Conservation (phyloP, 202 grass and related monocot genomes). For the Eragrostis tef region DNA sequence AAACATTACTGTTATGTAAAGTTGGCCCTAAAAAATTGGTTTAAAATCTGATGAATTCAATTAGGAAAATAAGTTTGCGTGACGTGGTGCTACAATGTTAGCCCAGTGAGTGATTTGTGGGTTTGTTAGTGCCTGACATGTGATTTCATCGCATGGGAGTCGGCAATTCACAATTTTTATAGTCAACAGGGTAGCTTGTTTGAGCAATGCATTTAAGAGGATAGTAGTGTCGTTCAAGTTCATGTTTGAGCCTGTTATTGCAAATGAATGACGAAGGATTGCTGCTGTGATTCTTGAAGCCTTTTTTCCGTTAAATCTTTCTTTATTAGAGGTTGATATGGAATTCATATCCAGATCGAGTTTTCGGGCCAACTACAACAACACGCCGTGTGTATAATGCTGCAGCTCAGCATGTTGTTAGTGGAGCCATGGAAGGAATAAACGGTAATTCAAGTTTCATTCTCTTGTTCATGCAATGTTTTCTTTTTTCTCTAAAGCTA, state of each 20-base stretch:
- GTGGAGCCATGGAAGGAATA: conserved; percentile 81
- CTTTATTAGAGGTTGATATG: conserved; percentile 4
- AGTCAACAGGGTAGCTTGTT: neutral
- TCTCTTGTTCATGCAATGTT: conserved; percentile 8
- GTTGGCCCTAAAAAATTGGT: no score
- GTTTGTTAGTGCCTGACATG: neutral
- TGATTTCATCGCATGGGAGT: no score
- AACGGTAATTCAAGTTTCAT: conserved; percentile 70
- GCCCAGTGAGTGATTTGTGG: neutral
- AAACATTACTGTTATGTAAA: no score
- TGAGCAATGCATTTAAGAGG: neutral
- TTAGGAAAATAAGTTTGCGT: neutral
- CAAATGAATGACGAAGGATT: neutral
- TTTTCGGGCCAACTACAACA: conserved; percentile 81
- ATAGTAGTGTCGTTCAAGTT: neutral
- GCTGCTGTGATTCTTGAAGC: neutral
- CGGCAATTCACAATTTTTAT: no score
- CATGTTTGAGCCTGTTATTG: neutral
- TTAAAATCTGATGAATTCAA: neutral
- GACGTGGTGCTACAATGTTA: neutral
- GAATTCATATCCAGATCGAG: conserved; percentile 61
- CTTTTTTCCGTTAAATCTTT: neutral
- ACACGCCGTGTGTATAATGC: conserved; percentile 77
- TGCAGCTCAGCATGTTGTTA: conserved; percentile 75
- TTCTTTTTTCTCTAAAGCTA: neutral